These are phyloP conservation scores for Mycosarcoma maydis DNA, from an alignment of 1,284 basidiomycete genomes.

Conservation along the genomic window DNA sequence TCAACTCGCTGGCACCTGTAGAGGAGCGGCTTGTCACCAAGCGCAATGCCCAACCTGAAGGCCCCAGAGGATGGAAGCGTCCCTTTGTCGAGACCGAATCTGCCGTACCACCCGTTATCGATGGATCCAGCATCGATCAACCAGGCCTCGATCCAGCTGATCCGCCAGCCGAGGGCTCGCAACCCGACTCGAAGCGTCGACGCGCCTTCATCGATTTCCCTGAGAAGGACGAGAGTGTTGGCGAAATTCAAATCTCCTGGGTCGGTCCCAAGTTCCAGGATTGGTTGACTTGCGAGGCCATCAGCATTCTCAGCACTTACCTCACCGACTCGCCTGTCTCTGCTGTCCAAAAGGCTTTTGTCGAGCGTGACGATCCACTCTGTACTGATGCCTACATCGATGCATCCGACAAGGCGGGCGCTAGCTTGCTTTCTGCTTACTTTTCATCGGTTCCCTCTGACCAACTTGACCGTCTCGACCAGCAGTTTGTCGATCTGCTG, in stretches of 20 bases:
- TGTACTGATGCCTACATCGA: conserved; percentile 86
- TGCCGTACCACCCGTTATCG: conserved; percentile 72
- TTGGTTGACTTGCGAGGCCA: conserved; percentile 81
- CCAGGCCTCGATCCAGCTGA: conserved; percentile 58
- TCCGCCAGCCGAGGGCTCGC: conserved; percentile 34
- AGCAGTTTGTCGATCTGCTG: conserved; percentile 78
- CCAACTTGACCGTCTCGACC: conserved; percentile 78
- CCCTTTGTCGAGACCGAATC: conserved; percentile 92
- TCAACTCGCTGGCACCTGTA: conserved; percentile 73
- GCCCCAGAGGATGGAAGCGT: conserved; percentile 85
- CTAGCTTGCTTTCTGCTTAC: conserved; percentile 79
- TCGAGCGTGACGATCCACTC: conserved; percentile 89
- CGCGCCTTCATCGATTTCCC: conserved; percentile 87
- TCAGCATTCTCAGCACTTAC: conserved; percentile 84
- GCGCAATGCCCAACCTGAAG: conserved; percentile 71
- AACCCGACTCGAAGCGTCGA: conserved; percentile 48
- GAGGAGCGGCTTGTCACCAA: conserved; percentile 58
- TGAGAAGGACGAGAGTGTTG: conserved; percentile 94
- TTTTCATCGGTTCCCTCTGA: conserved; percentile 85
- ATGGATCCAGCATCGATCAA: conserved; percentile 44
- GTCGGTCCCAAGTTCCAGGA: conserved; percentile 80
- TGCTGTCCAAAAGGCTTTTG: conserved; percentile 89
- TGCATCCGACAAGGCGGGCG: conserved; percentile 76
- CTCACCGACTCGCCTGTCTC: conserved; percentile 84
- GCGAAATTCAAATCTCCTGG: conserved; percentile 84